Conservation (phyloP, 768 basidiomycete species). For the Lactifluus hygrophoroides region DNA sequence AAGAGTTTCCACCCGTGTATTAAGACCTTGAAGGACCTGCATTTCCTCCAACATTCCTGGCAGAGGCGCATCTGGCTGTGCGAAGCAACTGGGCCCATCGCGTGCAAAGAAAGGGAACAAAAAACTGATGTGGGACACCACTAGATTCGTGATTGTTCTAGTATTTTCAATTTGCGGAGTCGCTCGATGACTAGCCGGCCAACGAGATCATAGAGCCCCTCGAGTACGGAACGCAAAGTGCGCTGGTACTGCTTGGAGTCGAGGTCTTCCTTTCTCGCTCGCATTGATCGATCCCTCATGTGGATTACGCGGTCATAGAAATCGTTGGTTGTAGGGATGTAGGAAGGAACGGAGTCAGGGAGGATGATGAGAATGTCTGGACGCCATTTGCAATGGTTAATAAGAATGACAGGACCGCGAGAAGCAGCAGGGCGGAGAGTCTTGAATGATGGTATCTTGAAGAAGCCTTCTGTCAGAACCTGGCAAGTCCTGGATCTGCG, state of each 20-base stretch:
- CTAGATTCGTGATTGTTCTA: slow-evolving; percentile 8
- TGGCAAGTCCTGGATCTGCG: background rate
- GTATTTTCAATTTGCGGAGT: background rate
- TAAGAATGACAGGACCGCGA: background rate
- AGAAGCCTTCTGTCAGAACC: background rate
- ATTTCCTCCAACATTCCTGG: background rate
- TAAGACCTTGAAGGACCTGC: background rate
- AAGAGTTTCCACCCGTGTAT: background rate
- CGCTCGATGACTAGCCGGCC: slow-evolving; percentile 2
- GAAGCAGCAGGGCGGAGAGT: background rate
- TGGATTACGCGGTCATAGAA: background rate
- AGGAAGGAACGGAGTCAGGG: slow-evolving; percentile 47
- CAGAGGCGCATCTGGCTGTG: background rate
- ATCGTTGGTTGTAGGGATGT: background rate
- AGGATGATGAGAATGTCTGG: background rate
- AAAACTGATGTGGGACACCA: slow-evolving; percentile 16
- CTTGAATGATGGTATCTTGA: background rate
- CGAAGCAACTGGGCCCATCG: slow-evolving; percentile 2
- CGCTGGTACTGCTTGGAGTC: background rate
- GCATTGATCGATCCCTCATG: background rate
- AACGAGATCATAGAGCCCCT: slow-evolving; percentile 1
- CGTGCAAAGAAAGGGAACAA: slow-evolving; percentile 5
- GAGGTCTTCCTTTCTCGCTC: background rate
- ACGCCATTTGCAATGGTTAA: background rate
- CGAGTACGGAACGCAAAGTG: background rate